Evolutionary conservation across 202 grass and related monocot species (phyloP).

Genomic region (Musa balbisiana): DNA sequence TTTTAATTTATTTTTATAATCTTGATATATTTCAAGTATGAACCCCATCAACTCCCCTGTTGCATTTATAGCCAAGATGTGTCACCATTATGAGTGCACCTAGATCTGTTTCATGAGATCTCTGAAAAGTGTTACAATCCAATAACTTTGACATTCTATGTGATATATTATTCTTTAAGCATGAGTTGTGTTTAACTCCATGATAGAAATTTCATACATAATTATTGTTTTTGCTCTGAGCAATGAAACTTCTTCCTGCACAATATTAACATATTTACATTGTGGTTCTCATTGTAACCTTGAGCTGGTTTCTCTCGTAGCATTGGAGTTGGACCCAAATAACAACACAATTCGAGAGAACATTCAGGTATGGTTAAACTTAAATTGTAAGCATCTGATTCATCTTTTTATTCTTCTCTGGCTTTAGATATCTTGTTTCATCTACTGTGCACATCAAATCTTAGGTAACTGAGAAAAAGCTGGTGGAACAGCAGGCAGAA

Average conservation of each 20-base stretch:
- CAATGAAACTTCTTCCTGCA: conserved; percentile 1
- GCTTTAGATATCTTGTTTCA: not conserved
- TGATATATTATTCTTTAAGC: not conserved
- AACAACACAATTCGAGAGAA: conserved; percentile 61
- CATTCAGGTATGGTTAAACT: conserved; percentile 43
- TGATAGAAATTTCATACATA: conserved; percentile 4
- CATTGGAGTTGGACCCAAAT: conserved; percentile 54
- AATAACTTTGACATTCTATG: not conserved
- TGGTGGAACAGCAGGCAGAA: conserved; percentile 34
- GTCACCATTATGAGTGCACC: not conserved
- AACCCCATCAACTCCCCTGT: not conserved
- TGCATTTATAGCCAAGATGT: not conserved
- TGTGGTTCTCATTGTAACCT: conserved; percentile 17
- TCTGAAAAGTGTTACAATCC: not conserved
- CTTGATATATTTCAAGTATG: not conserved
- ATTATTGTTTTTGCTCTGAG: conserved; percentile 7
- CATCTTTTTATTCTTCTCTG: conserved; percentile 1
- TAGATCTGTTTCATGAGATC: not conserved
- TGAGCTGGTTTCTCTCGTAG: conserved; percentile 28
- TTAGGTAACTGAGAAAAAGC: conserved; percentile 43
- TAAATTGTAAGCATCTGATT: no score
- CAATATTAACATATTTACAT: not conserved
- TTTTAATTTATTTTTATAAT: no score
- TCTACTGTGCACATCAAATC: conserved; percentile 9
- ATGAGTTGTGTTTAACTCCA: not conserved